These are phyloP conservation scores for Anthracocystis panici-leucophaei DNA, from an alignment of 1,284 basidiomycete genomes.

Conservation along the genomic window DNA sequence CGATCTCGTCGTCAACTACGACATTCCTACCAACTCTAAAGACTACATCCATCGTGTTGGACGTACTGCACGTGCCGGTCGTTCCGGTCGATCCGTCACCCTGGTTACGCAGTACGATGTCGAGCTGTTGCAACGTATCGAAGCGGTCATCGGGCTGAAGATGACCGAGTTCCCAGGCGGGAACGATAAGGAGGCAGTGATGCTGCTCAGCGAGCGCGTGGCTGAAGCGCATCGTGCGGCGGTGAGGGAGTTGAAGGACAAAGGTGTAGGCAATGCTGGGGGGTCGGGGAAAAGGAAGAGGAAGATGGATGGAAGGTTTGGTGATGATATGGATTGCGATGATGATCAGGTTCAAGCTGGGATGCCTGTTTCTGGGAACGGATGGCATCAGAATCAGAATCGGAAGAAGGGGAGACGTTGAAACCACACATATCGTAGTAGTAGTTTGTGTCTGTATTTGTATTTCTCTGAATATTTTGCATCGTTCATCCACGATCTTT, in stretches of 20 bases:
- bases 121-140: constrained; percentile 91
- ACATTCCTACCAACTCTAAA: constrained; percentile 97
- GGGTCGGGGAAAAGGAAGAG: constrained; percentile 63
- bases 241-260: constrained; percentile 75
- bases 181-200: constrained; percentile 89
- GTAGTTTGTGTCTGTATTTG: too few species aligned
- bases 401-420: constrained; percentile 43
- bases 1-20: constrained; percentile 97
- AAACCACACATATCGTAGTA: neutral
- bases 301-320: constrained; percentile 44
- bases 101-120: constrained; percentile 99
- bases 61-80: constrained; percentile 93
- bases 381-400: constrained; percentile 36
- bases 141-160: constrained; percentile 85
- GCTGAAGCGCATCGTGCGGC: constrained; percentile 88
- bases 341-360: constrained; percentile 64
- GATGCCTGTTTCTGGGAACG: constrained; percentile 34
- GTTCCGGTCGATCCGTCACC: constrained; percentile 94
- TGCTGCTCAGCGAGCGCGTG: constrained; percentile 87
- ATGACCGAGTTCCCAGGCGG: constrained; percentile 84
- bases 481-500: neutral
- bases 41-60: constrained; percentile 99
- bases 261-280: constrained; percentile 57
- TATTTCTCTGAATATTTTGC: too few species aligned
- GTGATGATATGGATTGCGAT: constrained; percentile 67